Evolutionary conservation across 495 filamentous ascomycete species (phyloP).

Genomic region (Penicillium canescens): DNA sequence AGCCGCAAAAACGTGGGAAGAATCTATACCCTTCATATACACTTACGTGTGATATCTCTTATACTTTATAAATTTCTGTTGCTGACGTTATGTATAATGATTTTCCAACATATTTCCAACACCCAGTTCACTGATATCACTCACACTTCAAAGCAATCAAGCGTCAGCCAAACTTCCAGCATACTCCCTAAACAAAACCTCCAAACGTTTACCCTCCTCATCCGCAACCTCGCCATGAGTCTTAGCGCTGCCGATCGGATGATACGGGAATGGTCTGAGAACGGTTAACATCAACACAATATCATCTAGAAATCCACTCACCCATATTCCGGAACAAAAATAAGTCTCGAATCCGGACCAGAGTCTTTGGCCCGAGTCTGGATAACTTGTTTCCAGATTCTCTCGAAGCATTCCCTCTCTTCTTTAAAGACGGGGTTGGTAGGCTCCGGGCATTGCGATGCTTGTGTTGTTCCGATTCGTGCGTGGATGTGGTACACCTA

Average conservation of each 20-base stretch:
- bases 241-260: conserved; percentile 23
- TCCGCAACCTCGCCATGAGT: conserved; percentile 25
- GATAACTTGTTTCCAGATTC: conserved; percentile 23
- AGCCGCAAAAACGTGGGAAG: too few relatives aligned
- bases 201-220: conserved; percentile 24
- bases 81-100: too few relatives aligned
- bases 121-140: too few relatives aligned
- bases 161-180: neutral
- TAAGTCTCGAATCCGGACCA: conserved; percentile 14
- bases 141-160: neutral
- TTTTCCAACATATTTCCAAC: too few relatives aligned
- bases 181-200: conserved; percentile 15
- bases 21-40: too few relatives aligned
- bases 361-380: conserved; percentile 1
- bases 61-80: too few relatives aligned
- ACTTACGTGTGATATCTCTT: too few relatives aligned
- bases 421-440: conserved; percentile 21
- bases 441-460: conserved; percentile 32
- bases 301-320: conserved; percentile 1
- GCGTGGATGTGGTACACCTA: conserved; percentile 32
- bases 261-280: conserved; percentile 32
- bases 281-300: neutral
- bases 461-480: conserved; percentile 31
- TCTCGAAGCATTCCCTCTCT: conserved; percentile 28
- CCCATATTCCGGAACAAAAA: conserved; percentile 35